phyloP scores from a whole-genome alignment of 306 rosid genomes.

The Prosopis cineraria region DNA sequence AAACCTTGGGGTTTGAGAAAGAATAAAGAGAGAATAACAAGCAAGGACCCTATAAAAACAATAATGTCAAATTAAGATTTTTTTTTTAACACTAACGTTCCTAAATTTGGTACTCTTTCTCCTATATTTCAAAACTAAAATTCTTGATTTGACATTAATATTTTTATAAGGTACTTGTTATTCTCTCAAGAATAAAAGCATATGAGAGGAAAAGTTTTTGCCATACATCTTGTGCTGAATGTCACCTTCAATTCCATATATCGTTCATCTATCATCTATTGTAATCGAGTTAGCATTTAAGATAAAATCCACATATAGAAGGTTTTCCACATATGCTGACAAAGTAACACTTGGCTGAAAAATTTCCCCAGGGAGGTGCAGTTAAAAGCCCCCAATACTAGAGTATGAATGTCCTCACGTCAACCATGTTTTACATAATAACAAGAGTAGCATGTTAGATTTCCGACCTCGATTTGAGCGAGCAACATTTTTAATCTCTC shows the following conservation, averaged over 20 bases:
- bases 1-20: not conserved
- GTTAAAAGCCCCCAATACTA: not conserved
- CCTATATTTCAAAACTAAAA: too few relatives aligned
- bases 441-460: not conserved
- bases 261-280: not conserved
- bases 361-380: not conserved
- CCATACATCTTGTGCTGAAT: not conserved
- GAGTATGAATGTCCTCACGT: not conserved
- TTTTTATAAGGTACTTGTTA: too few relatives aligned
- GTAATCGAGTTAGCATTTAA: not conserved
- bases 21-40: not conserved
- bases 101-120: too few relatives aligned
- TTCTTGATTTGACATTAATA: too few relatives aligned
- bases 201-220: not conserved
- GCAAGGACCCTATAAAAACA: too few relatives aligned
- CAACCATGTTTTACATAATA: not conserved
- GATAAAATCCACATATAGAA: not conserved
- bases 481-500: conserved; percentile 30
- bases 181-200: too few relatives aligned
- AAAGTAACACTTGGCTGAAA: not conserved
- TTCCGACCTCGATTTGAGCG: not conserved
- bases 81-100: too few relatives aligned
- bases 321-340: not conserved
- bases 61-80: too few relatives aligned
- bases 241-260: not conserved